Percentiles rank a stretch among this genome's conserved stretches.
Conservation (phyloP, 768 basidiomycete genomes). For the Rossbeevera mucosa region DNA sequence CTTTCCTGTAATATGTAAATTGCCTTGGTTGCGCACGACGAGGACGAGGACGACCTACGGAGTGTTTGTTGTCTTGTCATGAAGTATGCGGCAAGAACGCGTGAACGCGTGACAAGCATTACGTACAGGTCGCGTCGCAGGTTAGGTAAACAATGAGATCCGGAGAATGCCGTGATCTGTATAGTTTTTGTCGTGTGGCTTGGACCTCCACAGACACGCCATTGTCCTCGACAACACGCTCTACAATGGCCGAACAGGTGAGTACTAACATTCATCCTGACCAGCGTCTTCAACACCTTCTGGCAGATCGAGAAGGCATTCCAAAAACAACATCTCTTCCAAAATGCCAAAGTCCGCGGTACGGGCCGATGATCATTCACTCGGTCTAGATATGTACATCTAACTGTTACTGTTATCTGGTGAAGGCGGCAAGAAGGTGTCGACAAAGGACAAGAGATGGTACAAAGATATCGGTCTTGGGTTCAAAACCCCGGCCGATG, state of each 20-base stretch:
- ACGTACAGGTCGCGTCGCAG: neutral
- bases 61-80: conserved; percentile 78
- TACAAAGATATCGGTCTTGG: conserved; percentile 98
- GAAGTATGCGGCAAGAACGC: conserved; percentile 9
- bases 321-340: conserved; percentile 98
- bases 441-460: conserved; percentile 96
- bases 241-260: conserved; percentile 62
- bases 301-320: conserved; percentile 90
- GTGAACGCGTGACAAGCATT: conserved; percentile 24
- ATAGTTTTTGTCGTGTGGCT: conserved; percentile 40
- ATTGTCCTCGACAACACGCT: conserved; percentile 10
- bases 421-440: conserved; percentile 79
- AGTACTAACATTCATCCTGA: conserved; percentile 12
- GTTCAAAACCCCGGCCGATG: conserved; percentile 94
- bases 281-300: neutral
- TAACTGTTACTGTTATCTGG: conserved; percentile 1
- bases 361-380: conserved; percentile 34
- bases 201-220: conserved; percentile 8
- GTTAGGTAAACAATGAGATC: neutral
- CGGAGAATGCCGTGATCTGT: conserved; percentile 38
- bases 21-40: neutral
- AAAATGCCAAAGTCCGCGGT: conserved; percentile 93
- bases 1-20: conserved; percentile 44
- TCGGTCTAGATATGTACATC: conserved; percentile 8
- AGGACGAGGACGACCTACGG: conserved; percentile 35